Conservation (phyloP, 1,139 yeast genomes). For the Scheffersomyces segobiensis region DNA sequence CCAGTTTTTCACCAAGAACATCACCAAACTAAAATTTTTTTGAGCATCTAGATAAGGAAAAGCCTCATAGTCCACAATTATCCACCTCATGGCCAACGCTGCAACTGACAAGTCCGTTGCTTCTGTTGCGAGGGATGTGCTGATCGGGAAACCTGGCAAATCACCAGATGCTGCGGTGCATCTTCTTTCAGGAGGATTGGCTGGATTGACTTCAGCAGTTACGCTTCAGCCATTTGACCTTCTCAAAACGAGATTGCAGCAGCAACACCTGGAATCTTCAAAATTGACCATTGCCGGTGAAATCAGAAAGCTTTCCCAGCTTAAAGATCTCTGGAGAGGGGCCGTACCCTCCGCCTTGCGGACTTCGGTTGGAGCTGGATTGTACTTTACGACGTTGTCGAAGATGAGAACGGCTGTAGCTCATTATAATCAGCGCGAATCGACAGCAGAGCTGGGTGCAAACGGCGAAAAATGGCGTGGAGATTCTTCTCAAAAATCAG, state of each 20-base stretch:
- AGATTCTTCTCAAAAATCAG: slow-evolving; percentile 3
- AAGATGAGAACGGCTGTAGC: slow-evolving; percentile 57
- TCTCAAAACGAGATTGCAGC: slow-evolving; percentile 87
- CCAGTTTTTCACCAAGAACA: neutral
- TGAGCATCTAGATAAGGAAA: neutral
- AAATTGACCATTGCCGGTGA: slow-evolving; percentile 33
- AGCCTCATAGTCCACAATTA: neutral
- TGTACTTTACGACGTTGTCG: slow-evolving; percentile 76
- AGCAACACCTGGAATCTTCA: slow-evolving; percentile 42
- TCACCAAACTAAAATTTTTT: neutral
- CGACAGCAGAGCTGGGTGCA: neutral
- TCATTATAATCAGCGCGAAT: slow-evolving; percentile 18
- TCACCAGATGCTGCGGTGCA: slow-evolving; percentile 35
- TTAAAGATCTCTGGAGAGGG: slow-evolving; percentile 82
- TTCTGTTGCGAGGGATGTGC: slow-evolving; percentile 20
- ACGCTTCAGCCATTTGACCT: slow-evolving; percentile 88
- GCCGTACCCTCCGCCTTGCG: slow-evolving; percentile 87
- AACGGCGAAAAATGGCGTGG: neutral
- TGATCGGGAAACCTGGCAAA: slow-evolving; percentile 7
- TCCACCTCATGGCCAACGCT: neutral
- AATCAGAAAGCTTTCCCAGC: slow-evolving; percentile 45
- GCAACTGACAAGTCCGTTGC: neutral
- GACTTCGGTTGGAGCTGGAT: slow-evolving; percentile 87
- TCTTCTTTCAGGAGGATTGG: slow-evolving; percentile 78
- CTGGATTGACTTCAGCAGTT: slow-evolving; percentile 84